Base-by-base conservation (phyloP, 2,329 filamentous ascomycete species). In the Cryphonectria naterciae region DNA sequence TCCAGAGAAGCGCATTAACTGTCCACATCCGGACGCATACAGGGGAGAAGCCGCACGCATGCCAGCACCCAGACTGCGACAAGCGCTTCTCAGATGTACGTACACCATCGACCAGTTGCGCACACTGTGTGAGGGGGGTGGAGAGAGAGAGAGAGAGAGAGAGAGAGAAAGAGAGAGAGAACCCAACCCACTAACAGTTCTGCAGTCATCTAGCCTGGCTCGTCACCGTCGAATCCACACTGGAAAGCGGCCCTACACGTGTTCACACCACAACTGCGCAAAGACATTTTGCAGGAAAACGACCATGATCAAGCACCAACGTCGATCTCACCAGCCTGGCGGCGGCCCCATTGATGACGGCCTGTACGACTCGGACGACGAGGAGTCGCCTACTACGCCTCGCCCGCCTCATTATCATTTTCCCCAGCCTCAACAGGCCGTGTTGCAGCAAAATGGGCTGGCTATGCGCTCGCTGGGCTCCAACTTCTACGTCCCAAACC, bases 281-380 rank as follows among this genome's bases (percentile, higher is more conserved):
- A 91, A 91, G 80, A 90, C 87, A 86, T 92, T 92, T 78, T 92
- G 90, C 79, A 85, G 91, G 68, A 92, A 92, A 79, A 92, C 90
- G 6, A 92, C 89, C 69, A 90, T 91, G 88, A 87, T 91, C 68
- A 91, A 91, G 80, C 89, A 91, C 77, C 88, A 91, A 77, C 83
- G 88, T 67, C 83, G 88, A 37, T 88, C 87, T 1, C 88, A 91
- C 76, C 87, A 89, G 75, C 85, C 87, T 73, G 85, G 88, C 52
- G 80, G 87, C 69, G 84, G 89, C 75, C 77, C 85, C 58, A 87
- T 87, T 74, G 86, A 88, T 75, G 86, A 88, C 76, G 86, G 81
- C 78, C 85, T 83, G 11, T 64, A 64, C 43, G 89, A 85, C 32
- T 86, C 87, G n/a, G 88, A 86, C 70, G 83, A 82, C 71, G 88